A percentile compares a stretch with the other conserved stretches of the same genome.
Evolutionary conservation across 2,329 filamentous ascomycete species (phyloP).

Genomic region (Fusarium guadeloupense): DNA sequence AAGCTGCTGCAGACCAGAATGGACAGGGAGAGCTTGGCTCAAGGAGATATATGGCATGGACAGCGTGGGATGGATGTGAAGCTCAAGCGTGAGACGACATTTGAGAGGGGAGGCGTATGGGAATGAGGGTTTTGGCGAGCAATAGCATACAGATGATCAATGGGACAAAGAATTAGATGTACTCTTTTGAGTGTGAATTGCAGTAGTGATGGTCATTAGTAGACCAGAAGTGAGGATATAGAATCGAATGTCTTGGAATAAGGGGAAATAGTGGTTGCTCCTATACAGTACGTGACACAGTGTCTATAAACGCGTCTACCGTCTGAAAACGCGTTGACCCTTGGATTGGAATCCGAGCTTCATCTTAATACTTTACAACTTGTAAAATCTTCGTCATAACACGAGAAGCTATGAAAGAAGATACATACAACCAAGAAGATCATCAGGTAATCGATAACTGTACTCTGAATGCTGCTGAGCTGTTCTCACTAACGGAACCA

Average conservation of each 20-base stretch:
- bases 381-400: slow-evolving; percentile 34
- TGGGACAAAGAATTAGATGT: slow-evolving; percentile 37
- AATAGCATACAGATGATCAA: slow-evolving; percentile 43
- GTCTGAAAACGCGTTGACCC: slow-evolving; percentile 36
- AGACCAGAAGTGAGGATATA: no score
- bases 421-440: slow-evolving; percentile 53
- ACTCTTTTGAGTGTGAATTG: not conserved
- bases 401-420: slow-evolving; percentile 33
- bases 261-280: not conserved
- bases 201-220: no score
- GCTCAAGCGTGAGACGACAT: slow-evolving; percentile 31
- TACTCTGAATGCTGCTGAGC: not conserved
- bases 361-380: not conserved
- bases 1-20: slow-evolving; percentile 10
- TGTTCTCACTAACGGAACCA: slow-evolving; percentile 24
- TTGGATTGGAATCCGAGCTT: slow-evolving; percentile 8
- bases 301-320: slow-evolving; percentile 13
- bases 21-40: slow-evolving; percentile 22
- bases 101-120: slow-evolving; percentile 36
- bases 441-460: slow-evolving; percentile 51
- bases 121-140: slow-evolving; percentile 34
- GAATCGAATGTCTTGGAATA: not conserved
- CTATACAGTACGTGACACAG: slow-evolving; percentile 25
- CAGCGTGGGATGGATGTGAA: slow-evolving; percentile 23
- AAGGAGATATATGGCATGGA: slow-evolving; percentile 16